Conservation (phyloP, 2,329 filamentous ascomycete species). For the Cytospora schulzeri region DNA sequence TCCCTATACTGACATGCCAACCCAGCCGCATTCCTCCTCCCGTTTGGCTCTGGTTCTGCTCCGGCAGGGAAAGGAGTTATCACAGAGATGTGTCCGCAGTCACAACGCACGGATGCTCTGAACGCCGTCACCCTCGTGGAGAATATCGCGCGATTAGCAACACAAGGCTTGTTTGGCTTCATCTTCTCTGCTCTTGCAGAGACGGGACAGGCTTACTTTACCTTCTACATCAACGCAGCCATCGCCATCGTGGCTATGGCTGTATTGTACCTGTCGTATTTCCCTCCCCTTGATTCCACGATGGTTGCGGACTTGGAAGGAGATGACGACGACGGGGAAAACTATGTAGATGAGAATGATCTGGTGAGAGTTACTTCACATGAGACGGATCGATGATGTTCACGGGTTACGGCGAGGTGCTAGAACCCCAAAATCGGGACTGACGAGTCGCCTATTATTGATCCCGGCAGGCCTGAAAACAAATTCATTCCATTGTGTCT, state of each 20-base stretch:
- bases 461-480: too few relatives aligned
- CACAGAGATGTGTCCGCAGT: constrained; percentile 66
- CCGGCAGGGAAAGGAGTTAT: constrained; percentile 74
- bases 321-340: neutral
- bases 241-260: constrained; percentile 52
- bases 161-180: constrained; percentile 67
- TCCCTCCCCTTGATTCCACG: constrained; percentile 42
- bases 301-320: constrained; percentile 35
- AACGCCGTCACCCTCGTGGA: constrained; percentile 71
- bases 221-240: constrained; percentile 68
- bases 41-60: constrained; percentile 69
- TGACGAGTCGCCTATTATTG: too few relatives aligned
- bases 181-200: constrained; percentile 66
- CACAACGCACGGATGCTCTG: constrained; percentile 65
- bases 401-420: too few relatives aligned
- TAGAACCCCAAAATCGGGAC: too few relatives aligned
- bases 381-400: constrained; percentile 24
- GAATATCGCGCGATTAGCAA: constrained; percentile 65
- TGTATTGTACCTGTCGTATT: constrained; percentile 46
- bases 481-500: too few relatives aligned
- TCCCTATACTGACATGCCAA: neutral
- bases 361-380: constrained; percentile 23
- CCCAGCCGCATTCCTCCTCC: constrained; percentile 63
- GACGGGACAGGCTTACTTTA: constrained; percentile 60
- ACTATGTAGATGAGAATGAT: neutral